Base-by-base conservation (phyloP, 805 yeast species). In the Babjeviella inositovora region DNA sequence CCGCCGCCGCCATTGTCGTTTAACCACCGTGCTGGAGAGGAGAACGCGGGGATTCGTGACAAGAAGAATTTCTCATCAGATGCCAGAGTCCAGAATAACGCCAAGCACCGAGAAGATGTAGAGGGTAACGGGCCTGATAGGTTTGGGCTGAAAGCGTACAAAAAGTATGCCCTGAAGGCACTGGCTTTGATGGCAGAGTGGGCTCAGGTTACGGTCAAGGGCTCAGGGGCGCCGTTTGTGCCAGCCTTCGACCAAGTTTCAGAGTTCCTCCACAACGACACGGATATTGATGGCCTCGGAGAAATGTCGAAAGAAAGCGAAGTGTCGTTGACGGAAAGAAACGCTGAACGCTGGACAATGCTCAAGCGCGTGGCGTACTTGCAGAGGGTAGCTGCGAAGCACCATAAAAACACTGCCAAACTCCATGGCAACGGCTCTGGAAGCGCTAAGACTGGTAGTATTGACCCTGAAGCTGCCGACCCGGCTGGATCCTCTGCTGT, bases 1-100 rank as follows among this genome's bases (percentile, higher is more conserved):
- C 21, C 9, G 11, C 10, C 9, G 21, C 21, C 37, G 4, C 57
- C 61, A 6, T 31, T 51, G 19, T 72, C 93, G 0, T 87, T 85
- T 50, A 87, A 85, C 43, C 70, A 80, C 39, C 60, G 92, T 37
- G 92, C 94, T 0, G 94, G 96, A 14, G 75, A 63, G 26, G 93
- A 81, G 14, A 87, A 87, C 39, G 49, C 54, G 18, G 97, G 97
- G 24, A 63, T 87, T 11, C 54, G 93, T 27, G 95, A 84, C 28
- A 69, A 66, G 39, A 87, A 87, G 50, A 68, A 70, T 26, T 67
- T 70, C 25, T 80, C 94, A 6, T 60, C 72, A 1, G 97, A 87
- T 44, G 62, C 85, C 1, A 65, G 97, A 41, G 71, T 85, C 17
- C 71, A 71, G 22, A 69, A 70, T 17, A 76, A 62, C 35, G 50